Conservation (phyloP, 768 basidiomycete genomes). For the Panaeolus cyanescens region DNA sequence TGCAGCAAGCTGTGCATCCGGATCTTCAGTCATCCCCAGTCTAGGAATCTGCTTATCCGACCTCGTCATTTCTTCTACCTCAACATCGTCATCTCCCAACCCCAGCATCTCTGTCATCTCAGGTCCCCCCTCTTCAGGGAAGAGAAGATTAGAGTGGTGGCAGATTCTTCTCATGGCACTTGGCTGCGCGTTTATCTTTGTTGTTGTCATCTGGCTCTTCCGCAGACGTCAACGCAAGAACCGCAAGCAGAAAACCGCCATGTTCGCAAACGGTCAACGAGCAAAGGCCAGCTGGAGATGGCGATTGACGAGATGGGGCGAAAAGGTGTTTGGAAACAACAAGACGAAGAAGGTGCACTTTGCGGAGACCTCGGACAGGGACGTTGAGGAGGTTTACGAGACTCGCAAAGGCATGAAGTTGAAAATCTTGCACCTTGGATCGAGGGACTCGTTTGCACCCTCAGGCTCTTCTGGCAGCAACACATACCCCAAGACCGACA, state of each 20-base stretch:
- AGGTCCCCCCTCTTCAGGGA: slow-evolving; percentile 36
- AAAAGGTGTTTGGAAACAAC: slow-evolving; percentile 60
- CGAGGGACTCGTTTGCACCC: slow-evolving; percentile 16
- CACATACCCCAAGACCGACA: slow-evolving; percentile 12
- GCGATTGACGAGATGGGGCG: slow-evolving; percentile 57
- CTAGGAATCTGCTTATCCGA: slow-evolving; percentile 83
- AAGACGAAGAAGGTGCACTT: slow-evolving; percentile 16
- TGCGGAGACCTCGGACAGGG: background rate
- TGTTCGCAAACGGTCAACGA: slow-evolving; percentile 57
- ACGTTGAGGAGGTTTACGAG: background rate
- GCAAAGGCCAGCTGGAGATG: slow-evolving; percentile 60
- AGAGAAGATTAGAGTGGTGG: slow-evolving; percentile 72
- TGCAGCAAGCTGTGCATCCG: slow-evolving; percentile 55
- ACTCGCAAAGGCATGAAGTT: background rate
- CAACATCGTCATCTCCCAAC: slow-evolving; percentile 50
- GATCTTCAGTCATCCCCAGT: slow-evolving; percentile 58
- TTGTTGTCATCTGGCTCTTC: slow-evolving; percentile 68
- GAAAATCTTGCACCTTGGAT: slow-evolving; percentile 19
- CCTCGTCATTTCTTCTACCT: slow-evolving; percentile 53
- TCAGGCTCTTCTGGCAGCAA: slow-evolving; percentile 32
- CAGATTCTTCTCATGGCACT: slow-evolving; percentile 83
- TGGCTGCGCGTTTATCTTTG: slow-evolving; percentile 78
- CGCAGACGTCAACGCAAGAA: slow-evolving; percentile 69
- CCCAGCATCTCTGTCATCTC: slow-evolving; percentile 61
- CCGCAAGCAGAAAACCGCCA: slow-evolving; percentile 58